Evolutionary conservation across 2,329 filamentous ascomycete species (phyloP).

Genomic region (Ceratocystis smalleyi): DNA sequence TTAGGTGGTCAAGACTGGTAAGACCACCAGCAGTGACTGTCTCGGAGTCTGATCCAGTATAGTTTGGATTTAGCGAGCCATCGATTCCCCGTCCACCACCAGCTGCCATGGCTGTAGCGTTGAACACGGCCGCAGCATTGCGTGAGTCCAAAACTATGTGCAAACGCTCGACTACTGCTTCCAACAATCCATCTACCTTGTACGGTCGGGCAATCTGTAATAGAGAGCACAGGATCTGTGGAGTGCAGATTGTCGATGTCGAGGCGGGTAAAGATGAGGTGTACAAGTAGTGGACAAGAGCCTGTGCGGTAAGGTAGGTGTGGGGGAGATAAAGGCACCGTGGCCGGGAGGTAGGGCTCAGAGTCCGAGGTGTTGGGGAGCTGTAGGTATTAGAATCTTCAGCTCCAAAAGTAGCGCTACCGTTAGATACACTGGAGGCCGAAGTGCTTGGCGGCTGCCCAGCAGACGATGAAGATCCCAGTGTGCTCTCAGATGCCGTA

Average conservation of each 20-base stretch:
- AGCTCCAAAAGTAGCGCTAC: slow-evolving; percentile 21
- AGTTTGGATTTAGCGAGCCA: slow-evolving; percentile 47
- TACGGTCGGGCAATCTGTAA: slow-evolving; percentile 89
- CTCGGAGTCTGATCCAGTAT: slow-evolving; percentile 31
- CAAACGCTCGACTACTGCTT: slow-evolving; percentile 80
- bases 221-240: slow-evolving; percentile 88
- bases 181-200: slow-evolving; percentile 77
- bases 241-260: slow-evolving; percentile 67
- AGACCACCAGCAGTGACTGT: slow-evolving; percentile 20
- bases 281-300: slow-evolving; percentile 84
- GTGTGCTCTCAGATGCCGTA: slow-evolving; percentile 31
- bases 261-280: slow-evolving; percentile 72
- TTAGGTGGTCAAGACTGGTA: slow-evolving; percentile 9
- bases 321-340: slow-evolving; percentile 86
- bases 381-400: slow-evolving; percentile 33
- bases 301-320: slow-evolving; percentile 74
- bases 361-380: slow-evolving; percentile 39
- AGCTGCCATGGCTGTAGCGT: slow-evolving; percentile 93
- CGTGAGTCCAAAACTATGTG: slow-evolving; percentile 80
- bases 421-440: slow-evolving; percentile 30
- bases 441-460: slow-evolving; percentile 31
- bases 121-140: slow-evolving; percentile 94
- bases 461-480: slow-evolving; percentile 27
- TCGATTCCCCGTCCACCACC: slow-evolving; percentile 77
- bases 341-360: slow-evolving; percentile 52